Percentiles rank a stretch among this genome's conserved stretches.
Conservation (phyloP, 305 asterid genomes). For the Fraxinus sp. region DNA sequence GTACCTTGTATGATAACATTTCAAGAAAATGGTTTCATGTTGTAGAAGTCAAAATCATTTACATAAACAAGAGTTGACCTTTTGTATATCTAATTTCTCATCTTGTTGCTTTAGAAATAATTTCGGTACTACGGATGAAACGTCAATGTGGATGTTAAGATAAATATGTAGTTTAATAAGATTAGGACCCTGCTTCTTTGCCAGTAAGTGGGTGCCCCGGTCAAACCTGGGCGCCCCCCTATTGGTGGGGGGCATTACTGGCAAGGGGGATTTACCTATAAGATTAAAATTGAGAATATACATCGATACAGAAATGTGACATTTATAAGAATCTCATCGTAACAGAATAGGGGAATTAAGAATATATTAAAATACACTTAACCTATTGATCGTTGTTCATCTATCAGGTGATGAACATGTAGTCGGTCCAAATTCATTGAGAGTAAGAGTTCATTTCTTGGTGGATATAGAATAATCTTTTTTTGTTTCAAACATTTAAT, state of each 20-base stretch:
- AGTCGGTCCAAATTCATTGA: not conserved
- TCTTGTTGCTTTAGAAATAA: not conserved
- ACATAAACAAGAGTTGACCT: not conserved
- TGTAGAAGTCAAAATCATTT: not conserved
- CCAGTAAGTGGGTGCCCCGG: too few species aligned
- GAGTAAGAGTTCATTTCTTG: not conserved
- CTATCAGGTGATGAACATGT: not conserved
- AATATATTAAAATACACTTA: too few species aligned
- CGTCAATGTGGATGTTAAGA: not conserved
- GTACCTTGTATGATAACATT: not conserved
- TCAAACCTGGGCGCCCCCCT: too few species aligned
- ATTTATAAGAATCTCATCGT: not conserved
- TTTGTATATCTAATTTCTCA: not conserved
- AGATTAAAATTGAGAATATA: not conserved
- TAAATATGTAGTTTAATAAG: not conserved
- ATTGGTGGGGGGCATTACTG: too few species aligned
- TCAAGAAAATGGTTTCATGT: constrained; percentile 12
- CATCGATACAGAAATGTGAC: not conserved
- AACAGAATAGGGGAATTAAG: not conserved
- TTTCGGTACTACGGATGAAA: not conserved
- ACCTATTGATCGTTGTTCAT: not conserved
- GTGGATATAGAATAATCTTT: not conserved
- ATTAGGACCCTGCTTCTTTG: too few species aligned
- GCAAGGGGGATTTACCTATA: too few species aligned
- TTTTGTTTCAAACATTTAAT: not conserved